Base-by-base conservation (phyloP, 768 basidiomycete genomes). In the Dioszegia aurantiaca region DNA sequence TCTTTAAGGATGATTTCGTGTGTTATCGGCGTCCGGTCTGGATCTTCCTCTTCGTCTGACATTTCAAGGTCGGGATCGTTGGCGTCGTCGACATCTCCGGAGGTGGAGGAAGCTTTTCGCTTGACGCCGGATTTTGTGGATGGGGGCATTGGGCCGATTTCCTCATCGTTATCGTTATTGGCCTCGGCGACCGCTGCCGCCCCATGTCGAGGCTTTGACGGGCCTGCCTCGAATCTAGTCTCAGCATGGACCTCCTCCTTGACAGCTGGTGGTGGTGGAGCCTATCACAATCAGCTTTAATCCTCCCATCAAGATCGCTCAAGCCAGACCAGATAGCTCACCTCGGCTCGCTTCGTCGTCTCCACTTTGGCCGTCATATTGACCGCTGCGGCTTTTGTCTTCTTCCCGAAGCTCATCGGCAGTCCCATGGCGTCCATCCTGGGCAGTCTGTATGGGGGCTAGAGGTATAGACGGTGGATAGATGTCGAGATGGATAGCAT, bases 1-100 rank as follows among this genome's bases (percentile, higher is more conserved):
- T 98, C 93, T 77, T 94, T 95, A 71, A 98, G 82, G 11, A 84
- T 78, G 55, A 94, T 83, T 80, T 98, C 93, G 74, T 98, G 94
- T 5, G 90, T 87, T 28, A 85, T 83, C 21, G 95, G 95, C 71
- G 94, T 89, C 52, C 81, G 80, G 42, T 85, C 83, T 11, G 77
- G 56, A 30, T 70, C 69, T 2, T 58, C 58, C 31, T 63, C 67
- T 8, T 51, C 58, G 11, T 64, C 65, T 30, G 46, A 47, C 10
- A 47, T 11, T 5, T 24, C 21, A 3, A 36, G 21, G 31, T 51
- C 48, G 3, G 30, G 78, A 46, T 82, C 81, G 56, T 80, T 79
- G 42, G 74, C 73, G 46, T 82, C 81, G 56, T 80, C 79, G 42
- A 74, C 73, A n/a, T 65, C 64, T n/a, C 26, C 60, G 11, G 28